Conservation (phyloP, 2,329 filamentous ascomycete species). For the Fusarium falciforme region DNA sequence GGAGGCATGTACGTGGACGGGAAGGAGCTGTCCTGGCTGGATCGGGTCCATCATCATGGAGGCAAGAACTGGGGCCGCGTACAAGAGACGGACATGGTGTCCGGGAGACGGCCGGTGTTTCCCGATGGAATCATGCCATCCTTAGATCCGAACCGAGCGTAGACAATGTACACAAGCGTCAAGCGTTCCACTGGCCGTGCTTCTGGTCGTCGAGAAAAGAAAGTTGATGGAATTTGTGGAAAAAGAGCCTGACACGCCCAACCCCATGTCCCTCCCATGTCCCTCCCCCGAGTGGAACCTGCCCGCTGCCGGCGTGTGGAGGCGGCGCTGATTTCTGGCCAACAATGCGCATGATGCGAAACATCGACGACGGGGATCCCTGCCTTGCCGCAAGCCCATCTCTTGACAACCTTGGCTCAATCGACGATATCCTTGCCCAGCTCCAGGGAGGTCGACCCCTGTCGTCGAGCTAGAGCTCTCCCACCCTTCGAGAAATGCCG, state of each 20-base stretch:
- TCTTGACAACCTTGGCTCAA: constrained; percentile 12
- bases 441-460: constrained; percentile 6
- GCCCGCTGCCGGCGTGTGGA: background rate
- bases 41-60: background rate
- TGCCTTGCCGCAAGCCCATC: constrained; percentile 16
- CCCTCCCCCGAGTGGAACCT: constrained; percentile 3
- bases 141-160: constrained; percentile 32
- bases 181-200: constrained; percentile 5
- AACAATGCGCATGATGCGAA: constrained; percentile 27
- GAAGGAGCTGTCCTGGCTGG: background rate
- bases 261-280: constrained; percentile 2
- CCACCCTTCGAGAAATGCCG: constrained; percentile 28
- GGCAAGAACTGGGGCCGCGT: constrained; percentile 14
- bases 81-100: constrained; percentile 13
- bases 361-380: constrained; percentile 33
- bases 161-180: constrained; percentile 4
- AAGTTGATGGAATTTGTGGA: constrained; percentile 21
- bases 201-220: constrained; percentile 10
- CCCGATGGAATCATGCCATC: constrained; percentile 45
- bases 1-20: constrained; percentile 18
- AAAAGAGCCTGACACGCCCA: background rate
- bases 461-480: constrained; percentile 21
- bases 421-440: background rate
- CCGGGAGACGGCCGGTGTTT: constrained; percentile 36
- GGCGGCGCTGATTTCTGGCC: constrained; percentile 10